Evolutionary conservation across 257 asterid genomes (phyloP), one percentile per base, ranked within the genome.

Genomic region (Nicotiana noctiflora): DNA sequence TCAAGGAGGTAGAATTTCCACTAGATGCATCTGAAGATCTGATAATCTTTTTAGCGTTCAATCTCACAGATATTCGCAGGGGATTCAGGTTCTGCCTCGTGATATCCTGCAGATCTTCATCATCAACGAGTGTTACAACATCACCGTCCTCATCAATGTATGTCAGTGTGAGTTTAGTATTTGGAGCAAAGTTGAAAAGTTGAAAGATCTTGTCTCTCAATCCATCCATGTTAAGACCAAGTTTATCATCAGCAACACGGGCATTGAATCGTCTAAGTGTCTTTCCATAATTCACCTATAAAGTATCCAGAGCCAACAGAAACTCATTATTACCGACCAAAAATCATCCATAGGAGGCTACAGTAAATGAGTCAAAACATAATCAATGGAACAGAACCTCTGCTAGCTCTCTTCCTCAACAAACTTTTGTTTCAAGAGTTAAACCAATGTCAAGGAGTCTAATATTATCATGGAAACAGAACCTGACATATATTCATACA

Each of bases 81-180:
- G 99, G 99, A 86, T 91, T 81, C 81, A 96, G 86, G 52, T 49
- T 85, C 88, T 96, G 99, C 79, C 86, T 89, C 65, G 88, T 89
- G 68, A 84, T 93, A 83, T 96, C 98, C 23, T 25, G 79, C 65
- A 96, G 92, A 87, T 96, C 99, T 44, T 89, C 97, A 79, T 92
- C 95, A 79, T 94, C 97, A 82, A 84, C 92, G 34, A 96, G 94
- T 3, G 94, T 83, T 75, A 96, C 93, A 12, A 82, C 85, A 81
- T 94, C 99, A 44, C 75, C 76, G 70, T 96, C 98, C 86, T 88
- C 98, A 74, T 96, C 99, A 21, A 85, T 59, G 80, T 96, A 96
- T 27, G 97, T 94, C 23, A 96, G 96, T 25, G 62, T 56, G 40
- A 92, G 81, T 75, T 90, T 91, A 59, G 87, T 61, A 67, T 88